These are phyloP conservation scores for Dioscorea cayenensis DNA, from an alignment of 116 monocot species.

Conservation along the genomic window DNA sequence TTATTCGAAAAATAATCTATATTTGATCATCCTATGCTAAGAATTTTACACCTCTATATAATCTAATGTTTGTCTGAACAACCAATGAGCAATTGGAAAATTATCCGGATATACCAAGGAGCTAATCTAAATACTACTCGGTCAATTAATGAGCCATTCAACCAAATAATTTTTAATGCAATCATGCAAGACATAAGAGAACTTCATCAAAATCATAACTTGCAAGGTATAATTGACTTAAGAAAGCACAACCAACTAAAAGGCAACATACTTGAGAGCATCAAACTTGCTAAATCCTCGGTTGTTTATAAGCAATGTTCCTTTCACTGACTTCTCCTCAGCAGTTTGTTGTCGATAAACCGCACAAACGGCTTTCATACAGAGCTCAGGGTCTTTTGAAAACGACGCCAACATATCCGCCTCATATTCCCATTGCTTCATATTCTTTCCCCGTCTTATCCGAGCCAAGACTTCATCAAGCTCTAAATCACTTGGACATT, in stretches of 20 bases:
- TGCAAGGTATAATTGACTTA: not conserved
- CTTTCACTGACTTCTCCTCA: conserved; percentile 32
- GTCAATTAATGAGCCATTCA: not conserved
- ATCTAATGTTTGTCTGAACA: too few relatives aligned
- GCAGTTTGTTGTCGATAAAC: conserved; percentile 49
- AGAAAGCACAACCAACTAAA: too few relatives aligned
- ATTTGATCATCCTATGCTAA: too few relatives aligned
- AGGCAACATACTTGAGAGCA: conserved; percentile 32
- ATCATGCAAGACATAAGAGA: not conserved
- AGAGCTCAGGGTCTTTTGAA: conserved; percentile 39
- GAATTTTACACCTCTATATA: too few relatives aligned
- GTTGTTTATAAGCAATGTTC: conserved; percentile 20
- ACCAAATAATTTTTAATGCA: not conserved
- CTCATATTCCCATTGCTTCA: conserved; percentile 50
- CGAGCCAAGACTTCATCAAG: conserved; percentile 21
- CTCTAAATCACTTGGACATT: conserved; percentile 10
- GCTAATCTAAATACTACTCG: not conserved
- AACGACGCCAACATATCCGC: conserved; percentile 72
- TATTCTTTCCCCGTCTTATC: conserved; percentile 22
- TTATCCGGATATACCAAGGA: too few relatives aligned
- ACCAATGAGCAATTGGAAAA: too few relatives aligned
- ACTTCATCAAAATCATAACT: not conserved
- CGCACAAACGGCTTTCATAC: conserved; percentile 72
- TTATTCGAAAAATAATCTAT: too few relatives aligned
- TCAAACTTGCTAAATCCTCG: conserved; percentile 49